Base-by-base conservation (phyloP, 139 green algal genomes). In the Tetradesmus lagerheimii region DNA sequence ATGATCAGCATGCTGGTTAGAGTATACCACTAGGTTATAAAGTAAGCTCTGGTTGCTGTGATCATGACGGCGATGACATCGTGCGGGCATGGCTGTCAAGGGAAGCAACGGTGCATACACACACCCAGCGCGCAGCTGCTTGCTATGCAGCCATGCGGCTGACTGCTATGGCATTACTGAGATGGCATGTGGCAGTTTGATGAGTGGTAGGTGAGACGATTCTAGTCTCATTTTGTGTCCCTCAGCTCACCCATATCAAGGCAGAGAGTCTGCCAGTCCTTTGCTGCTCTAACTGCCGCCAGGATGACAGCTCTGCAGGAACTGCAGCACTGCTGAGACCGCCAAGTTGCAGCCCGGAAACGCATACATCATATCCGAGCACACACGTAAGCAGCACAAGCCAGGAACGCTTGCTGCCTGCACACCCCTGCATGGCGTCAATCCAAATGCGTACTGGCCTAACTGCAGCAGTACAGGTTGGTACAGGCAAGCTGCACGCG, bases 211-310 rank as follows among this genome's bases (percentile, higher is more conserved):
- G n/a, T n/a, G n/a, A n/a, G n/a, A n/a, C n/a, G n/a, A n/a, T n/a
- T n/a, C n/a, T n/a, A n/a, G n/a, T n/a, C n/a, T 57, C 14, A 9
- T 57, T 2, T 31, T 71, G 57, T 9, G 8, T 6, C 27, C 34
- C 29, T 20, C 20, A 38, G 25, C 37, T 25, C 15, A 84, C 79
- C 38, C 53, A 27, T 41, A 84, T 27, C 23, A 84, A n/a, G 12
- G 23, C 53, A 35, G 80, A 43, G 11, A 86, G 80, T 31, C 47
- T 41, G 41, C 80, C n/a, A 25, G 23, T 12, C 31, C 80, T 15
- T n/a, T 75, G 45, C 14, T 75, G 80, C 45, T 86, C 20, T 50
- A 86, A n/a, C 80, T 53, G 80, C 80, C 50, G 80, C 80, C 80
- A 66, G 18, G 47, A 25, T 39, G 27, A 67, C 9, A 85, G 11